These are phyloP conservation scores for Ceratobasidium sp. DNA, from an alignment of 1,284 basidiomycete species.

Conservation along the genomic window DNA sequence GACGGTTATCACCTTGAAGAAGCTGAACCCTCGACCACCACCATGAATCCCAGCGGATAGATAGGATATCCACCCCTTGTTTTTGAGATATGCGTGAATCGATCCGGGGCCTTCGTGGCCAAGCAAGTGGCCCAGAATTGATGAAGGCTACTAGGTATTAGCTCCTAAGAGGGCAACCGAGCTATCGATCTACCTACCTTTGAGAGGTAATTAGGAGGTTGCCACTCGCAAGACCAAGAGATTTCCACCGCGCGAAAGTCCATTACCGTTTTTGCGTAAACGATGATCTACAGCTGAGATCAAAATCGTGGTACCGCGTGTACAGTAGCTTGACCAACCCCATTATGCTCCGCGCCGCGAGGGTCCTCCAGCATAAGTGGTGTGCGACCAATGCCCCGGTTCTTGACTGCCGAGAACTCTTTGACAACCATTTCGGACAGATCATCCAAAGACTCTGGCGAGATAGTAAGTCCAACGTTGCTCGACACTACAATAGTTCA, in stretches of 20 bases:
- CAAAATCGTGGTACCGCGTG: constrained; percentile 5
- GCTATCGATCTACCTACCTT: constrained; percentile 59
- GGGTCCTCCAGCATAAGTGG: constrained; percentile 78
- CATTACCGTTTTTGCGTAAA: constrained; percentile 92
- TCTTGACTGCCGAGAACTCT: constrained; percentile 81
- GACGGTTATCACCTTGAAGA: constrained; percentile 87
- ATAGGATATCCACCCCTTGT: constrained; percentile 89
- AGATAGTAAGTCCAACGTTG: constrained; percentile 44
- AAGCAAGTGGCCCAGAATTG: constrained; percentile 86
- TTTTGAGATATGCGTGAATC: constrained; percentile 90
- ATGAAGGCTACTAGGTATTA: constrained; percentile 64
- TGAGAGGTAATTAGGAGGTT: constrained; percentile 79
- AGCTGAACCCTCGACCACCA: constrained; percentile 84
- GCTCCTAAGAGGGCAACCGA: not conserved
- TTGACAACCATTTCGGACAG: constrained; percentile 75
- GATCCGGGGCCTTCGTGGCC: constrained; percentile 98
- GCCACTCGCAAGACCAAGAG: constrained; percentile 88
- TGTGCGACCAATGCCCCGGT: constrained; percentile 67
- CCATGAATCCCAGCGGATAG: constrained; percentile 76
- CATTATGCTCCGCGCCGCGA: constrained; percentile 75
- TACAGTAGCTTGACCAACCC: constrained; percentile 63
- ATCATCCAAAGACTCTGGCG: constrained; percentile 81
- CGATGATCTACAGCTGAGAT: constrained; percentile 67
- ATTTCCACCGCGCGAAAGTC: constrained; percentile 89
- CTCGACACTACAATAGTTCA: constrained; percentile 33